Evolutionary conservation across 805 yeast species (phyloP).

Genomic region (Yamadazyma phyllophila): DNA sequence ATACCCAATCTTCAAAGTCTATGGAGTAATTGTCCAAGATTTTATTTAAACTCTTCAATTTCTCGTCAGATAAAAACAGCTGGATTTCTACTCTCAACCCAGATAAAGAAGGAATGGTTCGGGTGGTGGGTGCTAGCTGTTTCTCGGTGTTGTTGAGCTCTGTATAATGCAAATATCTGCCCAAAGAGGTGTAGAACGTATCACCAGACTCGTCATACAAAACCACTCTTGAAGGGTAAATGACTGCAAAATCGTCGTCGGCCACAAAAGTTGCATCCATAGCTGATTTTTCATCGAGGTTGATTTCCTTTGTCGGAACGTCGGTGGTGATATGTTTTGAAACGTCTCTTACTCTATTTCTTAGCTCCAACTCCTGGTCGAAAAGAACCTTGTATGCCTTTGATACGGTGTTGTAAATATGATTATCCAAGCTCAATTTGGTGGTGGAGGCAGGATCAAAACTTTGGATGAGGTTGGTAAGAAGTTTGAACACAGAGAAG

Average conservation of each 20-base stretch:
- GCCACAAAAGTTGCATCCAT: conserved; percentile 43
- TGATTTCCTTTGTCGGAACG: conserved; percentile 25
- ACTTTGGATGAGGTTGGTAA: conserved; percentile 45
- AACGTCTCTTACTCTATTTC: conserved; percentile 31
- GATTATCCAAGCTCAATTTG: conserved; percentile 31
- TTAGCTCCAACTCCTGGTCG: conserved; percentile 41
- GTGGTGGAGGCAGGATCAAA: conserved; percentile 29
- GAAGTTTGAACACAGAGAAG: conserved; percentile 49
- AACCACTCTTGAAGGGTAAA: conserved; percentile 56
- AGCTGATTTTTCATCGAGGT: conserved; percentile 28
- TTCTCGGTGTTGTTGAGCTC: conserved; percentile 6
- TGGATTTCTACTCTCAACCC: conserved; percentile 41
- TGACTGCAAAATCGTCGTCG: conserved; percentile 50
- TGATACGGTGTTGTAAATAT: conserved; percentile 30
- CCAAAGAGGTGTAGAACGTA: conserved; percentile 30
- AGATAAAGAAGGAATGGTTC: neutral
- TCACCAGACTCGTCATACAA: conserved; percentile 28
- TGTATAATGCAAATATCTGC: conserved; percentile 27
- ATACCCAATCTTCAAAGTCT: conserved; percentile 49
- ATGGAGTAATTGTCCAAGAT: conserved; percentile 10
- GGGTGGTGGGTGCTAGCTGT: conserved; percentile 5
- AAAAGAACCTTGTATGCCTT: conserved; percentile 33
- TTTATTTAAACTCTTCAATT: conserved; percentile 37
- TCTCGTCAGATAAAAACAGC: conserved; percentile 51
- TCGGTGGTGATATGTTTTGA: neutral